Evolutionary conservation across 345 rosid genomes (phyloP).

Genomic region (Eucalyptus urophylla): DNA sequence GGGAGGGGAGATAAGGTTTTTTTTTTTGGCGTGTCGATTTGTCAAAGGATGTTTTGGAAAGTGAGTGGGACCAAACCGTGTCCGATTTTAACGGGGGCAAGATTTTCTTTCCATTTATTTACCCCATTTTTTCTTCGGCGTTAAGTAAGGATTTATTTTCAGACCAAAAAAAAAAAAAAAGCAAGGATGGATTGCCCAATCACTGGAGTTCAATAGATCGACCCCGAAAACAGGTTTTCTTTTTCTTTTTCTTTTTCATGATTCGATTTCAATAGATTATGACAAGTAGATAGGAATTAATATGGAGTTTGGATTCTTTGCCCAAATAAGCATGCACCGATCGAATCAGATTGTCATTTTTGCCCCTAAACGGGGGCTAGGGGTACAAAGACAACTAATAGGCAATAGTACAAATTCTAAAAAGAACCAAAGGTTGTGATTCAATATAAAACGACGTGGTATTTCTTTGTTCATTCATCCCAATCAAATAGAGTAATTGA

Average conservation of each 20-base stretch:
- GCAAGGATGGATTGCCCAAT: neutral
- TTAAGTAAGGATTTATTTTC: neutral
- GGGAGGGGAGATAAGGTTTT: neutral
- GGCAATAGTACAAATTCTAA: rapidly evolving
- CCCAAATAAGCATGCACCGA: neutral
- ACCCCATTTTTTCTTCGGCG: neutral
- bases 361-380: too few relatives aligned
- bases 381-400: rapidly evolving
- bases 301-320: neutral
- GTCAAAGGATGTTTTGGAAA: neutral
- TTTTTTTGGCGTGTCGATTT: neutral
- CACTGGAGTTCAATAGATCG: neutral
- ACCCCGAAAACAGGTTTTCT: too few relatives aligned
- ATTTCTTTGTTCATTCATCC: too few relatives aligned
- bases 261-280: neutral
- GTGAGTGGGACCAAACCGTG: neutral
- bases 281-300: neutral
- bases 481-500: rapidly evolving
- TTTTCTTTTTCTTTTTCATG: neutral
- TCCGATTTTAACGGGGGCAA: neutral
- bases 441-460: rapidly evolving
- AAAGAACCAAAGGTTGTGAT: rapidly evolving
- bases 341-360: neutral
- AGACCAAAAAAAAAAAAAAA: neutral
- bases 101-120: neutral